Evolutionary conservation across 1,284 basidiomycete species (phyloP).

Genomic region (Cryptococcus sp.): DNA sequence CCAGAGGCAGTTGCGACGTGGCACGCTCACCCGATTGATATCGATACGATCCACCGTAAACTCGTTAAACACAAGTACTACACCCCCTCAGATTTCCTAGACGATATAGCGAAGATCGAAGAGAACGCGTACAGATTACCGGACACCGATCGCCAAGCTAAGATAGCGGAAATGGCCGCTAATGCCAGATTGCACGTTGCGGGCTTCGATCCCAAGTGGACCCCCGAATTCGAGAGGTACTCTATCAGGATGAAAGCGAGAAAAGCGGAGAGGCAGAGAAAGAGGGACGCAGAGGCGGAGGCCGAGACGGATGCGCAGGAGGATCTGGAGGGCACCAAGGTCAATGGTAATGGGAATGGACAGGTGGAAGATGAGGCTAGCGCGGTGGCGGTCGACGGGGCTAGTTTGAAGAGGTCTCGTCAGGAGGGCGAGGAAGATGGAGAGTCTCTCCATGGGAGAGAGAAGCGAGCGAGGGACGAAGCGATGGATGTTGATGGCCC

Average conservation of each 20-base stretch:
- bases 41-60: slow-evolving; percentile 86
- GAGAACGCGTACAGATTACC: slow-evolving; percentile 74
- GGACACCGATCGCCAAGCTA: slow-evolving; percentile 75
- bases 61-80: slow-evolving; percentile 86
- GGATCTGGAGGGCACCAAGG: slow-evolving; percentile 52
- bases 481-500: slow-evolving; percentile 52
- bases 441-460: slow-evolving; percentile 36
- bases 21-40: slow-evolving; percentile 71
- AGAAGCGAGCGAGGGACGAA: slow-evolving; percentile 71
- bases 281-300: slow-evolving; percentile 75
- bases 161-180: slow-evolving; percentile 87
- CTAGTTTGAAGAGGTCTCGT: slow-evolving; percentile 41
- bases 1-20: slow-evolving; percentile 23
- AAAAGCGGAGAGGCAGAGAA: slow-evolving; percentile 59
- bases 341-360: slow-evolving; percentile 16
- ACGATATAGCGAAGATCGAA: slow-evolving; percentile 85
- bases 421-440: slow-evolving; percentile 41
- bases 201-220: slow-evolving; percentile 82
- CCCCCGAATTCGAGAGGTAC: slow-evolving; percentile 85
- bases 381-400: background rate
- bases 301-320: slow-evolving; percentile 61
- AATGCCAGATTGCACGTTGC: slow-evolving; percentile 79
- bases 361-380: background rate
- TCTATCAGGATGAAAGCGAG: slow-evolving; percentile 73
- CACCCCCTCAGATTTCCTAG: slow-evolving; percentile 82